Evolutionary conservation across 768 basidiomycete genomes (phyloP), one percentile per base, ranked within the genome.

Genomic region (Bullera alba): DNA sequence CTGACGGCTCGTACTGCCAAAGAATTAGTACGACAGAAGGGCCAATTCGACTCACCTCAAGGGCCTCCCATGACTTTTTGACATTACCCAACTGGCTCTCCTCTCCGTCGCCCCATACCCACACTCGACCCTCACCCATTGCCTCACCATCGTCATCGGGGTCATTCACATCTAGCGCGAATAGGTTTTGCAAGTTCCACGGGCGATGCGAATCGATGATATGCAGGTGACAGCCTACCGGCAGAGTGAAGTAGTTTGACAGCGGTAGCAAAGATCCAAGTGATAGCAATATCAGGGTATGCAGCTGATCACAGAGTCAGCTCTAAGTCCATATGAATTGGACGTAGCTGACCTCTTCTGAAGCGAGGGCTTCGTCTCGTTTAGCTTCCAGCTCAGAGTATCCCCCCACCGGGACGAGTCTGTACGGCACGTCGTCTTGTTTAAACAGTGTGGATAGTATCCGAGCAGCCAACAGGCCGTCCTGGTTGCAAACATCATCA

Each of bases 131-230:
- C 30, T 61, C 54, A 4, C 56, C 58, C 60, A 55, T 49, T 6
- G 47, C 50, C 44, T 48, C 62, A 12, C 43, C 54, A 16, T 63
- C 58, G 34, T 48, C 56, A 78, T 36, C 76, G 78, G 42, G 46
- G 21, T 50, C 47, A 36, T 70, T 61, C 2, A 70, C 47, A 34
- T 70, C 67, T 16, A 68, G 46, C 6, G 71, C 81, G 70, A 93
- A 97, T 19, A 96, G 75, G 75, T 84, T 95, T 36, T 82, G 78
- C 63, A 97, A 76, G 72, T 91, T 90, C 65, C 86, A 82, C 16
- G 95, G 95, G 45, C 95, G 80, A 17, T 83, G 81, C 2, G 93
- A 89, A 73, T 99, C 95, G 74, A 99, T 87, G 61, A 97, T 83
- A 75, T 99, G 95, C 35, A 96, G 79, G 79, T 82, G 47, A 81